Evolutionary conservation across 768 basidiomycete genomes (phyloP).

Genomic region (Pulveroboletus frians): DNA sequence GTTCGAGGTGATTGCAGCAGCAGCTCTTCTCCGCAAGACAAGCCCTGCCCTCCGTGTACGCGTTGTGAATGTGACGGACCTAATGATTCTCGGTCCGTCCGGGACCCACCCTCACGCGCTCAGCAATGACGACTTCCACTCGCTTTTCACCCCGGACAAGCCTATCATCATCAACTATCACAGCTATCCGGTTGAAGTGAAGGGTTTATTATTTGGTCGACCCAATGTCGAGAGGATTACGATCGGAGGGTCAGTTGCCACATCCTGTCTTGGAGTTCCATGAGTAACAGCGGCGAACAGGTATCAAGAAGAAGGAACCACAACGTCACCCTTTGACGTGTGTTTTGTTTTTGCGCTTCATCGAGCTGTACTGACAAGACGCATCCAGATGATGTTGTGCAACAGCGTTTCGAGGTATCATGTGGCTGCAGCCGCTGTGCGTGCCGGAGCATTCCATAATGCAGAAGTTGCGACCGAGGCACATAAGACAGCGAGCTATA

Average conservation of each 20-base stretch:
- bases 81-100: conserved; percentile 71
- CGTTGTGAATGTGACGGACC: conserved; percentile 85
- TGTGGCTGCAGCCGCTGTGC: conserved; percentile 57
- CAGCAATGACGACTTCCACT: conserved; percentile 52
- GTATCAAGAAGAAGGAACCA: conserved; percentile 71
- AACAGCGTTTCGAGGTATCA: conserved; percentile 66
- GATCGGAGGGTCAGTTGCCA: conserved; percentile 42
- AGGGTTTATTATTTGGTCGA: conserved; percentile 59
- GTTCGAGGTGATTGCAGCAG: conserved; percentile 84
- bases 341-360: conserved; percentile 17
- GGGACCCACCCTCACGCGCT: conserved; percentile 77
- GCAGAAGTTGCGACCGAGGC: conserved; percentile 50
- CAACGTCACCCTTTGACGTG: conserved; percentile 78
- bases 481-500: conserved; percentile 50
- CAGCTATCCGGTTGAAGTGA: conserved; percentile 70
- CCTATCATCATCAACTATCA: conserved; percentile 82
- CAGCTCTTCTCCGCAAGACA: conserved; percentile 66
- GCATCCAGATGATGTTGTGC: conserved; percentile 62
- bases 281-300: conserved; percentile 17
- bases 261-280: background rate
- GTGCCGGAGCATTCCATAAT: conserved; percentile 49
- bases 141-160: conserved; percentile 67
- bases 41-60: conserved; percentile 73
- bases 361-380: background rate
- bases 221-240: conserved; percentile 44